Percentiles rank a stretch among this genome's conserved stretches.
These are phyloP conservation scores for Scedosporium boydii DNA, from an alignment of 2,329 filamentous ascomycete species.

Conservation along the genomic window DNA sequence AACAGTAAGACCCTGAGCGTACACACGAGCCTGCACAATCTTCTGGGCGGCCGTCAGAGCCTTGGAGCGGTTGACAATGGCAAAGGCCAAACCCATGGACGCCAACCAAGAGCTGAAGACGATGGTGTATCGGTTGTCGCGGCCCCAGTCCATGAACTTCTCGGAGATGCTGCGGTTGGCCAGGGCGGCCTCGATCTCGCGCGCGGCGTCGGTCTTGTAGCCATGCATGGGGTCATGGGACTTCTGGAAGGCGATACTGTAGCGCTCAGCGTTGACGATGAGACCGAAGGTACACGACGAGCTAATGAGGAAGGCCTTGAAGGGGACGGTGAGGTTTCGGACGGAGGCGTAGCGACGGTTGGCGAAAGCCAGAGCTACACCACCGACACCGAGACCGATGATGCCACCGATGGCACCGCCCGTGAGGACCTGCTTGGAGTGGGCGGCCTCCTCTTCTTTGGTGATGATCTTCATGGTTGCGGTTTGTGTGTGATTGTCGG, in stretches of 20 bases:
- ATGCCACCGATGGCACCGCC: conserved; percentile 68
- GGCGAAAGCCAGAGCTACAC: conserved; percentile 57
- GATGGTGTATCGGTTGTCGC: conserved; percentile 76
- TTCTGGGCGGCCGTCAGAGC: conserved; percentile 72
- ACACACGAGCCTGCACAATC: conserved; percentile 88
- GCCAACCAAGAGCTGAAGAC: conserved; percentile 76
- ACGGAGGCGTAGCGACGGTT: conserved; percentile 67
- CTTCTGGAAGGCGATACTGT: conserved; percentile 54
- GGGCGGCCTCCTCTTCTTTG: conserved; percentile 80
- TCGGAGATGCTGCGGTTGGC: conserved; percentile 46
- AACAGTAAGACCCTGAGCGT: conserved; percentile 82
- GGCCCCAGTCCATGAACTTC: conserved; percentile 62
- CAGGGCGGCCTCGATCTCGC: conserved; percentile 44
- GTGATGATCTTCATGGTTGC: conserved; percentile 84
- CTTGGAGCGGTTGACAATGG: conserved; percentile 66
- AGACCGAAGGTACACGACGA: conserved; percentile 75
- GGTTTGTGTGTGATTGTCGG: conserved; percentile 6
- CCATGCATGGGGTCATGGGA: conserved; percentile 55
- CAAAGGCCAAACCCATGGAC: conserved; percentile 66
- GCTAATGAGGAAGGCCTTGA: conserved; percentile 82
- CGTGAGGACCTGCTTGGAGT: conserved; percentile 73
- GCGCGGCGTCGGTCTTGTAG: conserved; percentile 56
- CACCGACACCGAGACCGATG: conserved; percentile 57
- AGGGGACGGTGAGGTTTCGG: conserved; percentile 73
- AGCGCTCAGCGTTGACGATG: conserved; percentile 80